Percentiles rank a stretch among this genome's conserved stretches.
Conservation (phyloP, 306 rosid species). For the Rosa multiflora region DNA sequence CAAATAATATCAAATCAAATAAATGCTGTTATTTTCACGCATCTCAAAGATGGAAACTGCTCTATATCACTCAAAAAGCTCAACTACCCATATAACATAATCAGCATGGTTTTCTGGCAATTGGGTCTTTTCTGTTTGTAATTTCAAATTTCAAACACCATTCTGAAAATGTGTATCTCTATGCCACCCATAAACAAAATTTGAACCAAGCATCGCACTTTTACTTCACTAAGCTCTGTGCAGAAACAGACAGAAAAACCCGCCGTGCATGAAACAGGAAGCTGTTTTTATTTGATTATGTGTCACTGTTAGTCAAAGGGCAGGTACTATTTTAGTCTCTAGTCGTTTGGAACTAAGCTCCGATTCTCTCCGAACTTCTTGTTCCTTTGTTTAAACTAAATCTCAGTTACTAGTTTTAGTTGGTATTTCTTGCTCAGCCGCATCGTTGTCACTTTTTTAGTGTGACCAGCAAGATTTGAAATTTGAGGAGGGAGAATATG, state of each 20-base stretch:
- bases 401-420: neutral
- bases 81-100: neutral
- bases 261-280: neutral
- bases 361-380: slow-evolving; percentile 23
- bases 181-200: slow-evolving; percentile 4
- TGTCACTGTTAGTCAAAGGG: slow-evolving; percentile 12
- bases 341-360: slow-evolving; percentile 22
- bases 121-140: slow-evolving; percentile 1
- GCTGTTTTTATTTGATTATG: neutral
- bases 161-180: slow-evolving; percentile 5
- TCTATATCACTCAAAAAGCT: neutral
- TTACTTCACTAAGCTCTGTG: slow-evolving; percentile 3
- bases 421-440: slow-evolving; percentile 2
- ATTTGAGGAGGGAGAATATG: slow-evolving; percentile 15
- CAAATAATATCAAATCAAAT: slow-evolving; percentile 12
- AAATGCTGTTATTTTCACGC: slow-evolving; percentile 11
- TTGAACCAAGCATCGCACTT: neutral
- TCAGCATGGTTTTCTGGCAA: slow-evolving; percentile 26
- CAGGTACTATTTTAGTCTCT: slow-evolving; percentile 16
- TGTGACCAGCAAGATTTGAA: slow-evolving; percentile 12
- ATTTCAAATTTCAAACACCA: slow-evolving; percentile 37
- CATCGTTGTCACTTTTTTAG: slow-evolving; percentile 18
- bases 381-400: slow-evolving; percentile 11
- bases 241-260: slow-evolving; percentile 16
- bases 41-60: slow-evolving; percentile 2